phyloP scores from a whole-genome alignment of 345 rosid species.

The Erysimum cheiranthoides region DNA sequence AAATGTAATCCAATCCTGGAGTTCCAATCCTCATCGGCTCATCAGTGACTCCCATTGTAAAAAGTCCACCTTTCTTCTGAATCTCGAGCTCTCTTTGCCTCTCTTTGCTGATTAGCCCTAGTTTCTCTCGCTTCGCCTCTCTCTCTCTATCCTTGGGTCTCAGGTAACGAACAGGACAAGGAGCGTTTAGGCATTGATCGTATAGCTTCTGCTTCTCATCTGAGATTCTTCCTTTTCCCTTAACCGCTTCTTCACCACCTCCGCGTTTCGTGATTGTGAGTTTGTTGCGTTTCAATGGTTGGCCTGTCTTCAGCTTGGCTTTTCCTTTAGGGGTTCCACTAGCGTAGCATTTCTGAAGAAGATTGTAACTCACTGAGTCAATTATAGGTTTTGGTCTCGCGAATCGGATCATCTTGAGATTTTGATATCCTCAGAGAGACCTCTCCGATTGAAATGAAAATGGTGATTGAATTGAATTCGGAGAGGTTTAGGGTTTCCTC shows the following conservation, averaged over 20 bases:
- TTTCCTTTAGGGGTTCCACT: slow-evolving; percentile 80
- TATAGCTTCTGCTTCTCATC: slow-evolving; percentile 59
- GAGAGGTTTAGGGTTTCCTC: not conserved
- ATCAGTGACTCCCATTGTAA: slow-evolving; percentile 58
- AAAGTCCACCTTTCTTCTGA: slow-evolving; percentile 60
- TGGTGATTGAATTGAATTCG: not conserved
- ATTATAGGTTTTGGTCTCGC: slow-evolving; percentile 38
- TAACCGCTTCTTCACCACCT: slow-evolving; percentile 25
- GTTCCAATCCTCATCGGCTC: slow-evolving; percentile 76
- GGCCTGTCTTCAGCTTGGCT: slow-evolving; percentile 54
- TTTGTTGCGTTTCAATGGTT: slow-evolving; percentile 57
- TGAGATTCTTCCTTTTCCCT: slow-evolving; percentile 44
- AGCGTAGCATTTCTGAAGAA: slow-evolving; percentile 59
- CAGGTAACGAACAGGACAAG: slow-evolving; percentile 74
- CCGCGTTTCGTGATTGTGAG: slow-evolving; percentile 54
- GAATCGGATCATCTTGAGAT: slow-evolving; percentile 47
- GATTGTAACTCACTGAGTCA: slow-evolving; percentile 41
- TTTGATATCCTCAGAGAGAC: not conserved
- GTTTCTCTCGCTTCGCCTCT: slow-evolving; percentile 76
- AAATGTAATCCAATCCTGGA: slow-evolving; percentile 70
- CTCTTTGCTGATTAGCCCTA: slow-evolving; percentile 76
- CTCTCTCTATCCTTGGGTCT: slow-evolving; percentile 63
- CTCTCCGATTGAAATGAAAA: slow-evolving; percentile 21
- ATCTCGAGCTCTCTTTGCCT: slow-evolving; percentile 71
- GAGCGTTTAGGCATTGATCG: slow-evolving; percentile 76